Base-by-base conservation (phyloP, 352 stramenopile species). In the Elongisporangium prolatum region DNA sequence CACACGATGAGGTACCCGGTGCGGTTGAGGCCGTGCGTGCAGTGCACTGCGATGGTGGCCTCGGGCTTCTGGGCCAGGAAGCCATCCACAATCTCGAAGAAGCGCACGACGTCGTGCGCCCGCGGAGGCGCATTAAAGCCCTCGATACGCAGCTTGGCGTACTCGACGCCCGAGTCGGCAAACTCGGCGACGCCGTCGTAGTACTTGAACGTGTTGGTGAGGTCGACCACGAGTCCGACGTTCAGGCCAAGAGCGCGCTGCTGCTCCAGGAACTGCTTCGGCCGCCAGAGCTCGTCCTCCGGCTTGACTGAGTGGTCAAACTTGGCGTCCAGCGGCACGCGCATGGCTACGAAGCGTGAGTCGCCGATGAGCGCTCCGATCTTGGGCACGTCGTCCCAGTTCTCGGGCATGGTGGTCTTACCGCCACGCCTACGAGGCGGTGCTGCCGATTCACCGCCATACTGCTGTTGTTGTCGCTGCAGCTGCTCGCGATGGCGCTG, bases 151-250 rank as follows among this genome's bases (percentile, higher is more conserved):
- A 90, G 71, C 57, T 94, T 94, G 21, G 84, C 73, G 59, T 94
- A 94, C 57, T 85, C 56, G 25, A 92, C 65, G 2, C 48, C 56
- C 4, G 71, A 72, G 24, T 72, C 58, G 8, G 67, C 53, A 48
- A 94, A 88, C 54, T 75, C 80, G 2, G 56, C 40, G 2, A 60
- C 63, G 11, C 84, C 84, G 52, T 89, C 64, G 69, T 94, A 94
- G 63, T 94, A 94, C 60, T 91, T 91, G 61, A 74, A 80, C 17
- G 84, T 94, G 56, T 94, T 94, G 16, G 84, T 94, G 37, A 94
- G 70, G 52, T 94, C 84, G 22, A 94, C 81, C 37, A 94, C 61
- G 56, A 92, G 72, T 18, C 85, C 75, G 18, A 92, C 69, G 54
- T 87, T 62, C 2, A 80, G 55, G 0, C 71, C 58, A 8, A 66